A percentile compares a stretch with the other conserved stretches of the same genome.
Evolutionary conservation across 2,329 filamentous ascomycete genomes (phyloP).

Genomic region (Pseudogymnoascus destructans): DNA sequence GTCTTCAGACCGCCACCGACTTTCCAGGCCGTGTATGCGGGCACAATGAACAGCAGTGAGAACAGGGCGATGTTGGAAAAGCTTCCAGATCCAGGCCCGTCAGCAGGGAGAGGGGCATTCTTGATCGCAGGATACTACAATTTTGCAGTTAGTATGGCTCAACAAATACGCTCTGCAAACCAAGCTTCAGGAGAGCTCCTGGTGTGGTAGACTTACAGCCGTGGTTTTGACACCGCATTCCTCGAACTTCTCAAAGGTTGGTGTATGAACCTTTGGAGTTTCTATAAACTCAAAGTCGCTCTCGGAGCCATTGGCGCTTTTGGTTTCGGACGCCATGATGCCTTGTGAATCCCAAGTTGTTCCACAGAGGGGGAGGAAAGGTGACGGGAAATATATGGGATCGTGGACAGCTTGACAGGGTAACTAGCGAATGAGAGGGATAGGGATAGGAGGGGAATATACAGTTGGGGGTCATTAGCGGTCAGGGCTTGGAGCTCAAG

Average conservation of each 20-base stretch:
- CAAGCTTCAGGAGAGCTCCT: constrained; percentile 16
- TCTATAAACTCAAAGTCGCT: constrained; percentile 52
- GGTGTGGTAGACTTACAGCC: constrained; percentile 31
- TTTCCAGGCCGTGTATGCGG: constrained; percentile 71
- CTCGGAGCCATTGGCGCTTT: constrained; percentile 36
- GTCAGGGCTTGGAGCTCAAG: constrained; percentile 3
- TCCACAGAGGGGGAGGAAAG: not conserved
- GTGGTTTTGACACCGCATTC: constrained; percentile 44
- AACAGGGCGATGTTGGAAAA: constrained; percentile 78
- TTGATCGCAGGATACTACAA: constrained; percentile 73
- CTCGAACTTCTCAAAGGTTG: constrained; percentile 38
- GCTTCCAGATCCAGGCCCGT: constrained; percentile 67
- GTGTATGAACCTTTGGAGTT: constrained; percentile 38
- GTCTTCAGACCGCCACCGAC: constrained; percentile 78
- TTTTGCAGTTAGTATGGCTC: constrained; percentile 12
- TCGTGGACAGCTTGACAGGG: constrained; percentile 12
- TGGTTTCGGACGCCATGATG: constrained; percentile 36
- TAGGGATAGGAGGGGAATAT: constrained; percentile 5
- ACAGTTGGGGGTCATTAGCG: constrained; percentile 1
- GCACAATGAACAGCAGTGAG: constrained; percentile 54
- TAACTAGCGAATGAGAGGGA: constrained; percentile 1
- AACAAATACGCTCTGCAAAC: constrained; percentile 9
- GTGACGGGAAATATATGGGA: constrained; percentile 4
- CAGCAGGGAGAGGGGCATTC: constrained; percentile 86
- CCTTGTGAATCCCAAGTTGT: not conserved